phyloP scores from a whole-genome alignment of 768 basidiomycete species.

The Trametes gibbosa region DNA sequence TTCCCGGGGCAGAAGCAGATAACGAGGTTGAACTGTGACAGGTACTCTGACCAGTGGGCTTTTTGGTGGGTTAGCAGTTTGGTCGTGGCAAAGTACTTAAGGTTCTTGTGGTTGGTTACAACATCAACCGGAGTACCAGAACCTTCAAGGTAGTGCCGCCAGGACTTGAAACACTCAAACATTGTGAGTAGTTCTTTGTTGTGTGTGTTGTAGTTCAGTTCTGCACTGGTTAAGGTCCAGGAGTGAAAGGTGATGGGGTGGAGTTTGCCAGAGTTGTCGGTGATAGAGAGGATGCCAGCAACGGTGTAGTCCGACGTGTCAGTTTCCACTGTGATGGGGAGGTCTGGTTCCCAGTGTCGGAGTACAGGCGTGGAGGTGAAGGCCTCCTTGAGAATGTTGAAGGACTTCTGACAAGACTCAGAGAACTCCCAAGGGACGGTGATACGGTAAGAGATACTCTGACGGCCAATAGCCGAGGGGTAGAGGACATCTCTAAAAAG shows the following conservation, averaged over 20 bases:
- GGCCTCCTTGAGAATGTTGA: slow-evolving; percentile 28
- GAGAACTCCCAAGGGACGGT: slow-evolving; percentile 24
- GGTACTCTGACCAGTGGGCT: slow-evolving; percentile 33
- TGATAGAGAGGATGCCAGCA: slow-evolving; percentile 17
- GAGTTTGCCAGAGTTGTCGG: slow-evolving; percentile 17
- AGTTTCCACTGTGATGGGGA: slow-evolving; percentile 17
- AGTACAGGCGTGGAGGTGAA: slow-evolving; percentile 24
- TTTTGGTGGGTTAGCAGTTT: slow-evolving; percentile 34
- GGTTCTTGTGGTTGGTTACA: slow-evolving; percentile 37
- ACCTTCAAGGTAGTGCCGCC: slow-evolving; percentile 26
- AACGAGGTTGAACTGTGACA: slow-evolving; percentile 24
- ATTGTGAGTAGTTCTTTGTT: slow-evolving; percentile 52
- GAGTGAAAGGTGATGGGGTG: slow-evolving; percentile 35
- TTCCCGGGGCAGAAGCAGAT: slow-evolving; percentile 6
- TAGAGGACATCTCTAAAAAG: too few relatives aligned
- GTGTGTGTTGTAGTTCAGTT: slow-evolving; percentile 50
- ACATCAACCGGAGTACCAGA: slow-evolving; percentile 17
- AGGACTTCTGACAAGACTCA: slow-evolving; percentile 19
- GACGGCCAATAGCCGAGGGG: too few relatives aligned
- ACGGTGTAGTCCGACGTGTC: slow-evolving; percentile 27
- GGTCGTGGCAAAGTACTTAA: slow-evolving; percentile 35
- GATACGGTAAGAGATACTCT: too few relatives aligned
- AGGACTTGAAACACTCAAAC: slow-evolving; percentile 31
- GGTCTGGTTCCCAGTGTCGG: slow-evolving; percentile 17
- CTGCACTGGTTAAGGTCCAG: slow-evolving; percentile 25